Conservation (phyloP, 352 stramenopile species). For the Pythium apleroticum region DNA sequence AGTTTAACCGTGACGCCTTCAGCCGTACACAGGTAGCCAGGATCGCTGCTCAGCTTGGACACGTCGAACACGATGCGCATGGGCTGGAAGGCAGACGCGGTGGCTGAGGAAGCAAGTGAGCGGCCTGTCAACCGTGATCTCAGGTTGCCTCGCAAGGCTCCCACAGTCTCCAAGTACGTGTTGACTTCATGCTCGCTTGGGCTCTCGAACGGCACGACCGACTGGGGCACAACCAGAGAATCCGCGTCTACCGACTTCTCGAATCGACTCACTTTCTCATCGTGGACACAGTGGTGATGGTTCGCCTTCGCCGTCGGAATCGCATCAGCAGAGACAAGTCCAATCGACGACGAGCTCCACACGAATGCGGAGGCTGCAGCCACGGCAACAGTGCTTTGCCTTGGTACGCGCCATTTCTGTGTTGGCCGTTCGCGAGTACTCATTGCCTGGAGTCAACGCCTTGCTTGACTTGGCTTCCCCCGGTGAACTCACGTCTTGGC, state of each 20-base stretch:
- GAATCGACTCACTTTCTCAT: slow-evolving; percentile 59
- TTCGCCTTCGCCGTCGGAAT: slow-evolving; percentile 11
- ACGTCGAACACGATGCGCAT: slow-evolving; percentile 81
- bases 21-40: slow-evolving; percentile 56
- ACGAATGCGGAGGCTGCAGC: neutral
- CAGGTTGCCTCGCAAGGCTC: slow-evolving; percentile 21
- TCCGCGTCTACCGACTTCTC: slow-evolving; percentile 38
- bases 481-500: neutral
- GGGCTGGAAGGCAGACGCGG: slow-evolving; percentile 45
- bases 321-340: neutral
- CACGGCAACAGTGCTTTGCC: neutral
- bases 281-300: slow-evolving; percentile 72
- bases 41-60: slow-evolving; percentile 71
- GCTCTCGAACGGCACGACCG: slow-evolving; percentile 24
- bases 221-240: slow-evolving; percentile 39
- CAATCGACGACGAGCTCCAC: neutral
- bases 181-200: slow-evolving; percentile 25
- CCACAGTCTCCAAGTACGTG: slow-evolving; percentile 45
- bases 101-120: slow-evolving; percentile 29
- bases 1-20: slow-evolving; percentile 49
- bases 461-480: neutral
- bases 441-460: neutral
- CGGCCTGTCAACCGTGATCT: slow-evolving; percentile 22
- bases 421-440: neutral
- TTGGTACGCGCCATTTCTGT: neutral